phyloP scores from a whole-genome alignment of 2,329 filamentous ascomycete genomes.

The Aureobasidium sp. region DNA sequence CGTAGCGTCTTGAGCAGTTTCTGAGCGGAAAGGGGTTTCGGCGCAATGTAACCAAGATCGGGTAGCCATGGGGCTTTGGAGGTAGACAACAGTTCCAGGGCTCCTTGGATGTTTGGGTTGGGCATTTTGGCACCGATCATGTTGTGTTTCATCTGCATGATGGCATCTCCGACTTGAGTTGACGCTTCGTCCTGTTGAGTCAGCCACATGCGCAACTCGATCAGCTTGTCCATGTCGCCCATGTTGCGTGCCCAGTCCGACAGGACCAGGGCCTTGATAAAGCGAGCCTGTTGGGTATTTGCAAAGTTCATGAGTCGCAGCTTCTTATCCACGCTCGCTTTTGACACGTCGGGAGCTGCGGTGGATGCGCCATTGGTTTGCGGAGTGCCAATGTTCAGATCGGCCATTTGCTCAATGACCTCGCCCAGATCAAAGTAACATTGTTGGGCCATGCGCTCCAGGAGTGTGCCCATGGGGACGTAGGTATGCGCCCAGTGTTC shows the following conservation, averaged over 20 bases:
- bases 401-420: conserved; percentile 62
- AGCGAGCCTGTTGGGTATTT: conserved; percentile 73
- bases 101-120: conserved; percentile 85
- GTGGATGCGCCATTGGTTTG: conserved; percentile 35
- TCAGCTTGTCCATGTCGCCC: conserved; percentile 73
- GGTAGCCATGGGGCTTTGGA: conserved; percentile 73
- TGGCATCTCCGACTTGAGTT: conserved; percentile 21
- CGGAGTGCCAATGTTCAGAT: conserved; percentile 32
- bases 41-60: conserved; percentile 71
- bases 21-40: conserved; percentile 61
- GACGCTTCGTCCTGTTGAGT: conserved; percentile 36
- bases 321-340: conserved; percentile 70
- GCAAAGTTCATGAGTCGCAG: conserved; percentile 66
- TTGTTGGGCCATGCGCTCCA: conserved; percentile 73
- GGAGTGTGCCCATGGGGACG: conserved; percentile 65
- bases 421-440: conserved; percentile 73
- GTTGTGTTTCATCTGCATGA: conserved; percentile 59
- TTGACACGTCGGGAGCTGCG: conserved; percentile 49
- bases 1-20: conserved; percentile 68
- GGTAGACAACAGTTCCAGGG: conserved; percentile 74
- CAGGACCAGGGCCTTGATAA: conserved; percentile 87
- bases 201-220: conserved; percentile 76
- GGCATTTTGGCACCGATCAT: conserved; percentile 68
- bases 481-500: conserved; percentile 67
- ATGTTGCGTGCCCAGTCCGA: conserved; percentile 82